These are phyloP conservation scores for Kluyveromyces siamensis DNA, from an alignment of 805 yeast species.

Conservation along the genomic window DNA sequence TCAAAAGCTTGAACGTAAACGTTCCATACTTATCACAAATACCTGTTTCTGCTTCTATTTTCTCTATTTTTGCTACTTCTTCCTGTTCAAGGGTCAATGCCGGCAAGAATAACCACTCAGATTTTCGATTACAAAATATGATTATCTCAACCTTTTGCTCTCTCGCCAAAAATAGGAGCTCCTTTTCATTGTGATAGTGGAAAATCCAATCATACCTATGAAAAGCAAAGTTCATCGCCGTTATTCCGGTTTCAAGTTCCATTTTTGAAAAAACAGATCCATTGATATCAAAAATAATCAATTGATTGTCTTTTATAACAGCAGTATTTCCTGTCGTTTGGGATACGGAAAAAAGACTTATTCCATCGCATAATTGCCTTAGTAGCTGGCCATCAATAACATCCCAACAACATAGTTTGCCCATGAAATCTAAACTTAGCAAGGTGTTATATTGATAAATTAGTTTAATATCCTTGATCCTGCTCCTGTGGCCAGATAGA, in stretches of 20 bases:
- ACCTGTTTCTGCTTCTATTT: conserved; percentile 6
- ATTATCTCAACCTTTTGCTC: conserved; percentile 25
- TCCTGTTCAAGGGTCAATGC: conserved; percentile 17
- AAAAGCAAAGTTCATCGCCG: conserved; percentile 21
- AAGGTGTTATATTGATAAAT: conserved; percentile 47
- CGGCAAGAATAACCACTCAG: conserved; percentile 17
- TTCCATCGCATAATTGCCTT: conserved; percentile 26
- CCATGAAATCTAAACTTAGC: conserved; percentile 45
- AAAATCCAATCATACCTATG: conserved; percentile 7
- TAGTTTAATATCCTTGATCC: conserved; percentile 38
- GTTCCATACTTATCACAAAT: neutral
- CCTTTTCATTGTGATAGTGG: conserved; percentile 29
- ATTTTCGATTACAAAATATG: conserved; percentile 15
- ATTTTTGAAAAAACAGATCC: conserved; percentile 35
- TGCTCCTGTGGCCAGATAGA: conserved; percentile 47
- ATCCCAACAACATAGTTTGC: conserved; percentile 60
- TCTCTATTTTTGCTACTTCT: conserved; percentile 8
- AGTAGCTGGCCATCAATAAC: conserved; percentile 42
- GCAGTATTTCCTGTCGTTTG: conserved; percentile 49
- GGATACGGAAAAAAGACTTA: conserved; percentile 36
- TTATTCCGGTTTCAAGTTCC: conserved; percentile 15
- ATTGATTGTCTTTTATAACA: conserved; percentile 13
- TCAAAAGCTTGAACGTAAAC: neutral
- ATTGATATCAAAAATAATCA: conserved; percentile 40
- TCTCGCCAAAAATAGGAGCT: conserved; percentile 30